Conservation (phyloP, 2,329 filamentous ascomycete species). For the Penicillium sp. region DNA sequence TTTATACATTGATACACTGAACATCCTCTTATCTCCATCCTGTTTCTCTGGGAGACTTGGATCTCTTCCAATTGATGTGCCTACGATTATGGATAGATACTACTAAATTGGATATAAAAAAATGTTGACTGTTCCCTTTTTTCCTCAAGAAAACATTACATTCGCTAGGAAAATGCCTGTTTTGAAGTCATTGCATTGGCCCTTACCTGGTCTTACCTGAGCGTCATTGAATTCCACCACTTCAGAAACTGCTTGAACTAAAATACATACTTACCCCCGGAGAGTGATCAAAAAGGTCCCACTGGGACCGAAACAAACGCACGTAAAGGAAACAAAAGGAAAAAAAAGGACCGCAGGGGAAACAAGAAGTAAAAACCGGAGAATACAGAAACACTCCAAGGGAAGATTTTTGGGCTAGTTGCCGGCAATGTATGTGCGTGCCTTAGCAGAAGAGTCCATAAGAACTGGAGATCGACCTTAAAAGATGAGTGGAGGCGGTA, state of each 20-base stretch:
- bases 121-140: neutral
- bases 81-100: conserved; percentile 32
- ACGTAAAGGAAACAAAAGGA: conserved; percentile 33
- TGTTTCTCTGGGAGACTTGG: conserved; percentile 15
- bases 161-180: conserved; percentile 17
- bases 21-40: conserved; percentile 19
- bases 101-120: conserved; percentile 27
- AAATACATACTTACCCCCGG: conserved; percentile 47
- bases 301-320: neutral
- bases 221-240: conserved; percentile 16
- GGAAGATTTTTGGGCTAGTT: conserved; percentile 1
- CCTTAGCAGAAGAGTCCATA: conserved; percentile 1
- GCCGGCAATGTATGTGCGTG: conserved; percentile 6
- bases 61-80: conserved; percentile 28
- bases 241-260: conserved; percentile 31
- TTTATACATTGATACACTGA: conserved; percentile 19
- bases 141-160: neutral
- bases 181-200: conserved; percentile 28
- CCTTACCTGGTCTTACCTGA: conserved; percentile 49
- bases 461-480: neutral
- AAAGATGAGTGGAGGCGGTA: neutral
- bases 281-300: conserved; percentile 13
- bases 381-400: conserved; percentile 20
- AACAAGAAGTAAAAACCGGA: conserved; percentile 18
- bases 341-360: conserved; percentile 19